Conservation (phyloP, 2,329 filamentous ascomycete genomes). For the Colletotrichum lini region DNA sequence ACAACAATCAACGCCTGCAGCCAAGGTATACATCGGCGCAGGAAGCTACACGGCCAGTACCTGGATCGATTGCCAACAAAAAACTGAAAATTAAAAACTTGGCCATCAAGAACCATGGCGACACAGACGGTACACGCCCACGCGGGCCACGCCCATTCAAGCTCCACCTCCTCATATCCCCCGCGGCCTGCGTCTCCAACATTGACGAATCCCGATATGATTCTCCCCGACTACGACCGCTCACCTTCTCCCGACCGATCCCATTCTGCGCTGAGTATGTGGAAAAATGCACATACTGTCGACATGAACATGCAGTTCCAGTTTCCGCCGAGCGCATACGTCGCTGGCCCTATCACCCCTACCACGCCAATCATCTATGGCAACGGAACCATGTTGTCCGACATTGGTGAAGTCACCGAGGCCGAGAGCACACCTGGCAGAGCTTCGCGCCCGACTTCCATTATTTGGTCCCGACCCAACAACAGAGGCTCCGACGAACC, state of each 20-base stretch:
- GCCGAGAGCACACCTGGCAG: constrained; percentile 65
- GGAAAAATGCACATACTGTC: constrained; percentile 62
- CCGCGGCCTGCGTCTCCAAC: constrained; percentile 82
- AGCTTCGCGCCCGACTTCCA: constrained; percentile 50
- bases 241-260: constrained; percentile 67
- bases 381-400: constrained; percentile 78
- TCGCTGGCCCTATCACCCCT: constrained; percentile 63
- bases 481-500: constrained; percentile 48
- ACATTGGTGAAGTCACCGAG: constrained; percentile 72
- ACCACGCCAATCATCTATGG: constrained; percentile 78
- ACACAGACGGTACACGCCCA: constrained; percentile 46
- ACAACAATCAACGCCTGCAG: constrained; percentile 36
- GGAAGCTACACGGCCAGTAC: constrained; percentile 10
- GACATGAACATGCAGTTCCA: constrained; percentile 53
- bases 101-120: constrained; percentile 48
- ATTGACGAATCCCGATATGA: constrained; percentile 94
- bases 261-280: constrained; percentile 66
- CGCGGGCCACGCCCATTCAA: constrained; percentile 42
- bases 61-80: constrained; percentile 14
- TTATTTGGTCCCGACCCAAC: constrained; percentile 46
- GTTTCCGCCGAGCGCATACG: constrained; percentile 61
- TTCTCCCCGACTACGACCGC: constrained; percentile 81
- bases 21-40: constrained; percentile 18
- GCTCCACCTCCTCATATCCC: constrained; percentile 55
- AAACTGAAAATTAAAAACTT: not conserved